Percentiles rank a stretch among this genome's conserved stretches.
These are phyloP conservation scores for Phytopythium helicoides DNA, from an alignment of 352 stramenopile genomes.

Conservation along the genomic window DNA sequence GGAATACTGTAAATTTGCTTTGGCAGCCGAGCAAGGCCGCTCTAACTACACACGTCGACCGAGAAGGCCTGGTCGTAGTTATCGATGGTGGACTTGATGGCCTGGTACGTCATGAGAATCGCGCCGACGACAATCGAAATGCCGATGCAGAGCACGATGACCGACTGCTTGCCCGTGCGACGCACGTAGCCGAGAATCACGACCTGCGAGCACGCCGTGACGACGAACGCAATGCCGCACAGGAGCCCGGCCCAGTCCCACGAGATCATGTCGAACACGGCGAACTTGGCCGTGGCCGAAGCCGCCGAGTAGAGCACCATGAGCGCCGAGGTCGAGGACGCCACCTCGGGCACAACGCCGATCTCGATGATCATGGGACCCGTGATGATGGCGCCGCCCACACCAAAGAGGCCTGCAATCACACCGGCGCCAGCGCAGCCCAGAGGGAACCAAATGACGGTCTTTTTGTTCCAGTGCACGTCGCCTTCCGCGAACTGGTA, in stretches of 20 bases:
- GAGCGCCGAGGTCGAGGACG: constrained; percentile 26
- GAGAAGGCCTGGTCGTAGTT: constrained; percentile 30
- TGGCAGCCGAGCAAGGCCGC: too few relatives aligned
- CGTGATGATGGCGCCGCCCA: constrained; percentile 41
- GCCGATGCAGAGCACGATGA: constrained; percentile 63
- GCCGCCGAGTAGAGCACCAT: constrained; percentile 61
- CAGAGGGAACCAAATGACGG: constrained; percentile 40
- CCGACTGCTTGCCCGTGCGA: constrained; percentile 43
- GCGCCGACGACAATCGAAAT: constrained; percentile 36
- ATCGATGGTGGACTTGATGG: constrained; percentile 46
- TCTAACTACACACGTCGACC: constrained; percentile 36
- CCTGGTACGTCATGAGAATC: constrained; percentile 51
- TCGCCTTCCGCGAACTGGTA: constrained; percentile 42
- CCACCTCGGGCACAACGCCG: constrained; percentile 38
- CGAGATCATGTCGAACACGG: constrained; percentile 48
- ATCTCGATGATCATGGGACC: constrained; percentile 32
- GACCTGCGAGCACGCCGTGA: constrained; percentile 43
- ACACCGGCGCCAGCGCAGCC: constrained; percentile 37
- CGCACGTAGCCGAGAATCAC: constrained; percentile 55
- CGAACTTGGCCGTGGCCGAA: constrained; percentile 51
- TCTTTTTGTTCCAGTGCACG: constrained; percentile 43
- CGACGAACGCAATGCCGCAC: constrained; percentile 39
- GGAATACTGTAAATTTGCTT: too few relatives aligned
- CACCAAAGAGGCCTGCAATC: constrained; percentile 49
- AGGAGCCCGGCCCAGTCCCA: constrained; percentile 51